Conservation (phyloP, 2,329 filamentous ascomycete species). For the Microdochium paspali region DNA sequence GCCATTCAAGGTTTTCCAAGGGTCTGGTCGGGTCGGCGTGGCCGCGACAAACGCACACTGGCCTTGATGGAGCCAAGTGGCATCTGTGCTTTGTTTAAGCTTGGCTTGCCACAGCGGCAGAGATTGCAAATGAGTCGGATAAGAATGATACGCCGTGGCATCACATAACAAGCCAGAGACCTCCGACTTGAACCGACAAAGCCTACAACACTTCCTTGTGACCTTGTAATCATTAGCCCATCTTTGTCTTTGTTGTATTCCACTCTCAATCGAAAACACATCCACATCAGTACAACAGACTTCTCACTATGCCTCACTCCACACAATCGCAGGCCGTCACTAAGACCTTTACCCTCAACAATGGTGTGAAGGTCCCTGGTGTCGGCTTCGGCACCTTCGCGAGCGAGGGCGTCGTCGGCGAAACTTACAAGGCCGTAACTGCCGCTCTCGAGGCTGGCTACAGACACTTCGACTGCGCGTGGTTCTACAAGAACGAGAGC, state of each 20-base stretch:
- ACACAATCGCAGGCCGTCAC: slow-evolving; percentile 1
- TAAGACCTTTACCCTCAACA: slow-evolving; percentile 21
- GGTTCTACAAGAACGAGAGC: slow-evolving; percentile 60
- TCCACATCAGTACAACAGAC: background rate
- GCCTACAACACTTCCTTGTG: background rate
- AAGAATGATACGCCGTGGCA: too few species aligned
- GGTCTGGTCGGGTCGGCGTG: too few species aligned
- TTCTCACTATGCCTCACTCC: background rate
- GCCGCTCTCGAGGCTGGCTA: slow-evolving; percentile 54
- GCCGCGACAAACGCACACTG: too few species aligned
- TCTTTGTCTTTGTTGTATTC: background rate
- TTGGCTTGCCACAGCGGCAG: background rate
- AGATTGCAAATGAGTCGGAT: background rate
- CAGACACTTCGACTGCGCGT: slow-evolving; percentile 58
- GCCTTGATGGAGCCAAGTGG: too few species aligned
- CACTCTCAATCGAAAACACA: background rate
- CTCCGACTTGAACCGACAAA: too few species aligned
- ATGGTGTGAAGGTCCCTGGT: slow-evolving; percentile 49
- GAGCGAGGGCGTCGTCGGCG: slow-evolving; percentile 52
- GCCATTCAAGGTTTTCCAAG: too few species aligned
- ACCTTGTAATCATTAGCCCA: background rate
- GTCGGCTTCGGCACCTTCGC: slow-evolving; percentile 59
- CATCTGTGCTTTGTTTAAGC: too few species aligned
- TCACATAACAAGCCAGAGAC: too few species aligned
- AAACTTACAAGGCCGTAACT: slow-evolving; percentile 56